Evolutionary conservation across 208 protist species (phyloP).

Genomic region (Strigomonas culicis): DNA sequence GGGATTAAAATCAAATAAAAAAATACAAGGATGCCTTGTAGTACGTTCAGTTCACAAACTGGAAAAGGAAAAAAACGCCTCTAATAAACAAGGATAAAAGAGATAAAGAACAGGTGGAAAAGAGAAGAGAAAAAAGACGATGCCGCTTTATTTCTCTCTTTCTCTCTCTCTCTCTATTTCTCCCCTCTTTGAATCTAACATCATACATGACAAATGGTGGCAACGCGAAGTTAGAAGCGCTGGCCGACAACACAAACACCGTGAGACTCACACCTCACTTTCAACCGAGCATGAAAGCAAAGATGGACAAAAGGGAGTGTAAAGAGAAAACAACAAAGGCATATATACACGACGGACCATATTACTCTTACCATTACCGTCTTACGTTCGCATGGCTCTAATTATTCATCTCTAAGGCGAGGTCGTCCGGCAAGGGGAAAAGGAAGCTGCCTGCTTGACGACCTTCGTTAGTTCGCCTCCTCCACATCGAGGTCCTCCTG

Average conservation of each 20-base stretch:
- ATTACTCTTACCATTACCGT: too few relatives aligned
- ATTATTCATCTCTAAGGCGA: too few relatives aligned
- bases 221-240: too few relatives aligned
- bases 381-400: too few relatives aligned
- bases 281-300: background rate
- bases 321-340: background rate
- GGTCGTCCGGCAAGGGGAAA: too few relatives aligned
- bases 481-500: slow-evolving; percentile 25
- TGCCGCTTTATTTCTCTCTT: background rate
- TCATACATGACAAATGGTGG: too few relatives aligned
- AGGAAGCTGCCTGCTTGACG: too few relatives aligned
- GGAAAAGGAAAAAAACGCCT: background rate
- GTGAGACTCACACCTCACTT: background rate
- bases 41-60: background rate
- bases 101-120: slow-evolving; percentile 6
- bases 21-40: background rate
- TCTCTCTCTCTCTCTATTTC: background rate
- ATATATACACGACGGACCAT: too few relatives aligned
- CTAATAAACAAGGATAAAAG: background rate
- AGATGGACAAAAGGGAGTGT: background rate
- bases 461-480: background rate
- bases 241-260: too few relatives aligned
- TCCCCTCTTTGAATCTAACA: background rate
- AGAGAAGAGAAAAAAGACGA: slow-evolving; percentile 1
- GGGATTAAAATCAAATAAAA: background rate